Percentiles rank a stretch among this genome's conserved stretches.
phyloP scores from a whole-genome alignment of 208 protist genomes.

The Acanthamoeba triangularis region DNA sequence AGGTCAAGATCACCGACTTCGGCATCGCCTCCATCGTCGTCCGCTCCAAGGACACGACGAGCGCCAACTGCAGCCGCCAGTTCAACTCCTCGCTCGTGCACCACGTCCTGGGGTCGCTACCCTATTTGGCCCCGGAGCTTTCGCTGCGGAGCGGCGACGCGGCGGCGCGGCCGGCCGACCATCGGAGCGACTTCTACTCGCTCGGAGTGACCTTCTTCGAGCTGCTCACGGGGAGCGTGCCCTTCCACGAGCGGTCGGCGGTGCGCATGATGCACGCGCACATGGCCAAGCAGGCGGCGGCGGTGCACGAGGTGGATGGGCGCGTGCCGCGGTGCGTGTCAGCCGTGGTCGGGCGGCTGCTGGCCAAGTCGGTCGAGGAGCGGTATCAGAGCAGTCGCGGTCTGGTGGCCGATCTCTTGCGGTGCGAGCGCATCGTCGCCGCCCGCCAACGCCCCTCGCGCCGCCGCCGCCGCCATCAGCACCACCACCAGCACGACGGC shows the following conservation, averaged over 20 bases:
- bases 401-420: not conserved
- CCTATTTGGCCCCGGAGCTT: conserved; percentile 28
- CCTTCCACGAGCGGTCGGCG: conserved; percentile 49
- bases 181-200: conserved; percentile 69
- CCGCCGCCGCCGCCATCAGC: no score
- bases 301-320: conserved; percentile 10
- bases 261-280: conserved; percentile 67
- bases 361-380: conserved; percentile 42
- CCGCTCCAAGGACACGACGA: conserved; percentile 51
- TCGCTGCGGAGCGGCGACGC: not conserved
- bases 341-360: not conserved
- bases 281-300: conserved; percentile 60
- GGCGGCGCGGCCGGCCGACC: not conserved
- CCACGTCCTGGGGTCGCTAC: conserved; percentile 30
- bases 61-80: not conserved
- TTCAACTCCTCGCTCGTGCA: not conserved
- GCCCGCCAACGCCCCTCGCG: not conserved
- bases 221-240: not conserved
- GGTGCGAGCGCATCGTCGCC: not conserved
- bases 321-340: conserved; percentile 35
- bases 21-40: conserved; percentile 2
- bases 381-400: conserved; percentile 64
- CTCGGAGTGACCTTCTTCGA: conserved; percentile 56
- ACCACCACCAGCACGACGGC: not conserved
- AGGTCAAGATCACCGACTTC: conserved; percentile 61